Base-by-base conservation (phyloP, 2,329 filamentous ascomycete species). In the Penicillium sp. region DNA sequence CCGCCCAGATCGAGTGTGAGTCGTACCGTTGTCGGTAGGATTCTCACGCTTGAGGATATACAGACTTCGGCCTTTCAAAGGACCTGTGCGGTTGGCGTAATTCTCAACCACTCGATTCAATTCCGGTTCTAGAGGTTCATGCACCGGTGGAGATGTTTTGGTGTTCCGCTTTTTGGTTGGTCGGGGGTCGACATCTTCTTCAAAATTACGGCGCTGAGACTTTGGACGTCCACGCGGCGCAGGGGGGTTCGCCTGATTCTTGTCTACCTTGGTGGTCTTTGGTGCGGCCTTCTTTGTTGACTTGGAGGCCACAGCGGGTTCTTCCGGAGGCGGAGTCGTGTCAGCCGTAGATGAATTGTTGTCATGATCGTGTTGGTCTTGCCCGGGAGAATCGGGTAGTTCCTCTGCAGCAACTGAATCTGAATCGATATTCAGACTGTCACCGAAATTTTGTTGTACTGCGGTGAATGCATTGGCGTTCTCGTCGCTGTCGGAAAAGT, bases 1-100 rank as follows among this genome's bases (percentile, higher is more conserved):
- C 55, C 94, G 85, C 2, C 91, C 92, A 13, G 88, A 93, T 53
- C 91, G 87, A n/a, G 83, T 83, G 50, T 87, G 90, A 44, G 81
- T 83, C 31, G 80, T 79, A 60, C 84, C 78, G 27, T 76, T 78
- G 52, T 86, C 81, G 1, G 77, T 72, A n/a, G 81, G 78, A 13
- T 75, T 77, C 65, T 83, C 80, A 45, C 78, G 76, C 58, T 80
- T 78, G 46, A 82, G 72, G 48, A 82, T 81, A 60, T 80, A 78
- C 4, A 82, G 68, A 44, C 80, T 79, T 57, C 77, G 76, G 43
- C 76, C 76, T 52, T 78, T 80, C 47, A 77, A 71, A 21, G 80
- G 80, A 13, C 75, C 75, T 15, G 72, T 72, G 50, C 76, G 71
- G 44, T 73, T 76, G 54, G 72, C 72, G 43, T 79, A 75, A 45